Evolutionary conservation across 768 basidiomycete genomes (phyloP).

Genomic region (Xanthoconium purpureum): DNA sequence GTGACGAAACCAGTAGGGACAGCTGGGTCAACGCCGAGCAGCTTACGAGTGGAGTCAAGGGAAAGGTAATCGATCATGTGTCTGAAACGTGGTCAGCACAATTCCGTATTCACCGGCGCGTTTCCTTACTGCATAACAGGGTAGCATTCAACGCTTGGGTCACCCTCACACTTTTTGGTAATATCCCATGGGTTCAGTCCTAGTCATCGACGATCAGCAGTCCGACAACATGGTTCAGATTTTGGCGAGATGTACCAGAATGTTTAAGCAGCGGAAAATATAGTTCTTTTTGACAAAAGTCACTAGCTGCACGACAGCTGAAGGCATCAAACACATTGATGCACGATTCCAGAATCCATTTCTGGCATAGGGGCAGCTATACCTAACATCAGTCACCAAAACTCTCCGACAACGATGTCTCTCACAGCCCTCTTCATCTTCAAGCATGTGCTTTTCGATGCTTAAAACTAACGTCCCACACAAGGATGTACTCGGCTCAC

Average conservation of each 20-base stretch:
- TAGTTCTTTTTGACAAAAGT: background rate
- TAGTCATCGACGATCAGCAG: background rate
- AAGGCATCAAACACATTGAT: too few relatives aligned
- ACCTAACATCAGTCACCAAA: too few relatives aligned
- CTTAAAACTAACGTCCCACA: too few relatives aligned
- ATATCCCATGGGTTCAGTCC: background rate
- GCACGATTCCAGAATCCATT: too few relatives aligned
- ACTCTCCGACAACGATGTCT: too few relatives aligned
- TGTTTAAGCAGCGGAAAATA: background rate
- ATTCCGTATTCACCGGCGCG: too few relatives aligned
- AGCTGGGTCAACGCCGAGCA: conserved; percentile 56
- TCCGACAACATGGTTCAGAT: background rate
- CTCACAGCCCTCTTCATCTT: too few relatives aligned
- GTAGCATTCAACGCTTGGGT: conserved; percentile 54
- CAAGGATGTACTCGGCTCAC: too few relatives aligned
- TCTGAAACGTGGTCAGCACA: conserved; percentile 29
- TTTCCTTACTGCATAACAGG: conserved; percentile 22
- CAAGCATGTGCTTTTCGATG: too few relatives aligned
- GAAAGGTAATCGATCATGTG: conserved; percentile 59
- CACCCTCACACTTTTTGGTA: conserved; percentile 27
- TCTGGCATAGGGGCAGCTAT: too few relatives aligned
- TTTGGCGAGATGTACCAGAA: conserved; percentile 13
- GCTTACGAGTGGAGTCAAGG: conserved; percentile 44
- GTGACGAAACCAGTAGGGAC: conserved; percentile 36
- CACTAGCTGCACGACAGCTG: background rate